Evolutionary conservation across 208 protist genomes (phyloP).

Genomic region (Leishmania guyanensis): DNA sequence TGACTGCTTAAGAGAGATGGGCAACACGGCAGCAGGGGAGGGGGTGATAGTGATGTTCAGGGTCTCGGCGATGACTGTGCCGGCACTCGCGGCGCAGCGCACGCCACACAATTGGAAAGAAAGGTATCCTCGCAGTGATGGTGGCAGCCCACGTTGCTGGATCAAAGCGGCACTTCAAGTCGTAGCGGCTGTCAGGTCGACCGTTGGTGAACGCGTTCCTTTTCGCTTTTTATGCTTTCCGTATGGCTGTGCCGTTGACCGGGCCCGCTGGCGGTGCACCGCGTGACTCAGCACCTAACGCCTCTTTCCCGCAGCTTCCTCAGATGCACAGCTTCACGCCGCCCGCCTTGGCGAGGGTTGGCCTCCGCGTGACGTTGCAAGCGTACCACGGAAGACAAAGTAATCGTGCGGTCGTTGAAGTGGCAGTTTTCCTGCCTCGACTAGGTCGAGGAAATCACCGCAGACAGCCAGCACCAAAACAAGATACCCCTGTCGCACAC

Average conservation of each 20-base stretch:
- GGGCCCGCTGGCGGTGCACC: neutral
- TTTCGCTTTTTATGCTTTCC: neutral
- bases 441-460: conserved; percentile 2
- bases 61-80: neutral
- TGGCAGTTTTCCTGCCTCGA: neutral
- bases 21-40: neutral
- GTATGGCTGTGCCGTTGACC: neutral
- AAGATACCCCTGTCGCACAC: conserved; percentile 23
- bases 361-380: neutral
- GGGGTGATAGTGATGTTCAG: neutral
- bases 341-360: neutral
- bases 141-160: neutral
- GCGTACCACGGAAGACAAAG: neutral
- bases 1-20: neutral
- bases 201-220: neutral
- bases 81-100: neutral
- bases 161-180: neutral
- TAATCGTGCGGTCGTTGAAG: neutral
- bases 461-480: conserved; percentile 9
- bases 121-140: neutral
- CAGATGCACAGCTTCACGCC: neutral
- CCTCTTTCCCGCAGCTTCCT: neutral
- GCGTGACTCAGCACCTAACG: neutral
- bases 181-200: neutral
- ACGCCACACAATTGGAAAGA: neutral